phyloP scores from a whole-genome alignment of 257 asterid genomes.

The Lantana camara region DNA sequence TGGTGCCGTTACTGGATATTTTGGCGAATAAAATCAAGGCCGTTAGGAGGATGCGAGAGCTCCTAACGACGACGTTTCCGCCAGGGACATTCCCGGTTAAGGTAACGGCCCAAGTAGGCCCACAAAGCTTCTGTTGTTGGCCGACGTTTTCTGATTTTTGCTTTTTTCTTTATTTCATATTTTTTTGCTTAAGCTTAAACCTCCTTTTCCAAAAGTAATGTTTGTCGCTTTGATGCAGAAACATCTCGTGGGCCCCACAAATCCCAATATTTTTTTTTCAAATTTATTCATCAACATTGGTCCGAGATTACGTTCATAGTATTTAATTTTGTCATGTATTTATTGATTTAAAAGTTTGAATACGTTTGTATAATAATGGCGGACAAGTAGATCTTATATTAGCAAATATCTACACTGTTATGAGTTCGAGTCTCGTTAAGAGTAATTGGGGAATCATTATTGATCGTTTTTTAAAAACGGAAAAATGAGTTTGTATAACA shows the following conservation, averaged over 20 bases:
- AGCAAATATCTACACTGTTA: too few species aligned
- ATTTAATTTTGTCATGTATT: constrained; percentile 6
- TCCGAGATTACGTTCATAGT: neutral
- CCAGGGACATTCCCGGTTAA: constrained; percentile 85
- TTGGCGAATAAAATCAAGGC: constrained; percentile 83
- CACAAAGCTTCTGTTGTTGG: constrained; percentile 2
- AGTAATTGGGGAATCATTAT: too few species aligned
- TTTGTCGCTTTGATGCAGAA: constrained; percentile 29
- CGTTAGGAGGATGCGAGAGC: constrained; percentile 85
- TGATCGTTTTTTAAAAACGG: too few species aligned
- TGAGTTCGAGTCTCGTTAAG: too few species aligned
- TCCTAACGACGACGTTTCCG: constrained; percentile 85
- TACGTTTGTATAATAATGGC: too few species aligned
- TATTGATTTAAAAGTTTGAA: neutral
- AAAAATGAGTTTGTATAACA: too few species aligned
- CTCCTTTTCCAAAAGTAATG: constrained; percentile 23
- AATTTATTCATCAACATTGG: neutral
- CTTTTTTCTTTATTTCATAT: constrained; percentile 37
- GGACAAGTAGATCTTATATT: too few species aligned
- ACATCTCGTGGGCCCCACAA: constrained; percentile 17
- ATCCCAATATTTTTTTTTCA: neutral
- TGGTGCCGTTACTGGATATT: constrained; percentile 79
- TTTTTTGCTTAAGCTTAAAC: constrained; percentile 44
- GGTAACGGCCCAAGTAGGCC: constrained; percentile 41
- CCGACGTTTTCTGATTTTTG: constrained; percentile 28